Evolutionary conservation across 169 alveolate species (phyloP), one percentile per base, ranked within the genome.

Genomic region (Perkinsus chesapeaki): DNA sequence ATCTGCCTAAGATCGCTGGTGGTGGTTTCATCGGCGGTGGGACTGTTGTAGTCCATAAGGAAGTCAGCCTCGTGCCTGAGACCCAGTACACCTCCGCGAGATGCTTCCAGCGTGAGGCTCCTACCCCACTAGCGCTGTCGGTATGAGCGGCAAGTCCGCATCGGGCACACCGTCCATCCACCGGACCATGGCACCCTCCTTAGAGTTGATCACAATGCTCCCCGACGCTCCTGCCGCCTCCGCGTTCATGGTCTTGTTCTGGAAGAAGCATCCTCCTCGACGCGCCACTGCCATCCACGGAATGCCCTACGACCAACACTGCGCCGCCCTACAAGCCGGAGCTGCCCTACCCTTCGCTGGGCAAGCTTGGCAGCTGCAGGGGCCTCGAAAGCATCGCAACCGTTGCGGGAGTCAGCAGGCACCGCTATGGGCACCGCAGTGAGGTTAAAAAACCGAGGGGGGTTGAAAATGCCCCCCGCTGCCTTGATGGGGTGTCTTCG

Each of bases 131-230:
- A 60, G 23, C 1, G 82, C 82, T 16, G 82, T 60, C 23, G 82
- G 82, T 5, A 60, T 60, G 36, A 60, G 31, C 1, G 82, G 82
- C 82, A 60, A 20, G 3, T 60, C 82, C 12, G 82, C 82, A 34
- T 60, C 82, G 82, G 82, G 82, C 82, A 60, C 27, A 34, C 82
- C 82, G 82, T 60, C 82, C 82, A 60, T 60, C 82, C 82, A 60
- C 27, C 82, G 12, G 0, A 60, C 82, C 82, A 60, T 60, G 3
- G 31, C 31, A 34, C 37, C 12, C 23, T 27, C 12, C 23, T 60
- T 60, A 34, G 82, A 60, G 31, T 60, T 60, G 3, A 60, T 23
- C 12, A 60, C 82, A 34, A 60, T 60, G 23, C 12, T 1, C 37
- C 82, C 82, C 12, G 82, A 60, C 3, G 82, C 82, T 7, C 82